Evolutionary conservation across 257 asterid genomes (phyloP), one percentile per base, ranked within the genome.

Genomic region (Solanum arcanum): DNA sequence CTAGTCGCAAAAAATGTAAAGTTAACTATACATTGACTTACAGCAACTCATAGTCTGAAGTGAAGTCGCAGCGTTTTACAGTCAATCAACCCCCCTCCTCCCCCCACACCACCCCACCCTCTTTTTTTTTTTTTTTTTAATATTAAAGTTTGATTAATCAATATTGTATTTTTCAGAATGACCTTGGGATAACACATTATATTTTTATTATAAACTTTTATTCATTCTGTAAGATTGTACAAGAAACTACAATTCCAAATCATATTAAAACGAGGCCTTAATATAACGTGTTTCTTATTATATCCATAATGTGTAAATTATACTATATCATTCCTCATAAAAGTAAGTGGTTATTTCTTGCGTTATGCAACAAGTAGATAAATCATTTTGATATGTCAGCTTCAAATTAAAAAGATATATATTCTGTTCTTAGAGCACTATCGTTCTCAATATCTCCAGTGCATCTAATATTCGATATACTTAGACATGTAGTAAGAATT

Each of bases 21-120:
- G 39, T 49, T 46, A 78, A 44, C 29, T 16, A 49, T 29, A 86
- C 87, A 21, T 42, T 12, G 10, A 80, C 94, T 92, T 89, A 95
- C 98, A 94, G 72, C 33, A 60, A 10, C 3, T 64, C 72, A 64
- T 64, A 64, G 72, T 21, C 72, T 10, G 9, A 64, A 37, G 39
- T 37, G 39, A 37, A 37, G 39, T 37, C 39, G 7, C 39, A 37
- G 39, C 1, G 7, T 37, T 37, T 37, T 37, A 37, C 39, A 37
- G 7, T 37, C 7, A 1, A 37, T 37, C 7, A 37, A 37, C 7
- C 39, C 39, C 39, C 39, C 39, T 1, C 7, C 39, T 6, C 39
- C 39, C 7, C 7, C 7, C 37, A 3, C 33, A 3, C 33, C 33
- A 3, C 35, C 35, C 35, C 35, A 3, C 35, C 35, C 35, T 4